Evolutionary conservation across 2,329 filamentous ascomycete genomes (phyloP), one percentile per base, ranked within the genome.

Genomic region (Scedosporium boydii): DNA sequence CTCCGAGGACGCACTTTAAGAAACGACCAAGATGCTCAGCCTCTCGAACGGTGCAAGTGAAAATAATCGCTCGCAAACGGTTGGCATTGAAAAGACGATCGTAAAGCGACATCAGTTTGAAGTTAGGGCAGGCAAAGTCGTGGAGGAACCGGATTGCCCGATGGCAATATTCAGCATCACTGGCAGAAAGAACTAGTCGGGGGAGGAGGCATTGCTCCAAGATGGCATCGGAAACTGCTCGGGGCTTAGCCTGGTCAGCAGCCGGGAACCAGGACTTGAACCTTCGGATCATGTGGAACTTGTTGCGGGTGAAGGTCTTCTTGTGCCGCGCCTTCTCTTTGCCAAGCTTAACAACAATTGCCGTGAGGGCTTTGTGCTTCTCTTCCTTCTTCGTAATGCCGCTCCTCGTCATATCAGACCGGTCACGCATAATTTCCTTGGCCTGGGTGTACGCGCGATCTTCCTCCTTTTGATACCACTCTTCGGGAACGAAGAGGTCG

Each of bases 151-250:
- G 92, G 70, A 98, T 79, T 77, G 98, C 88, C 66, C 87, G 86
- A 75, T 93, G 96, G 62, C 87, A 88, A 76, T 91, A 99, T 67
- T 96, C 91, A 0, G 93, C 90, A 72, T 99, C 95, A 59, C 89
- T 82, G 1, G 91, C 86, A 0, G 93, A 96, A 34, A 96, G 79
- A 27, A 95, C 82, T 18, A 96, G 81, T 51, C 95, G 88, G 9
- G 95, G 95, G n/a, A 98, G 75, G 67, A 99, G 87, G 71, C 95
- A 99, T 68, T 96, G 88, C 74, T 98, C 92, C 9, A 99, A 82
- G 18, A 99, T 77, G 3, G 85, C 82, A 68, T 92, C 86, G 60
- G 93, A 90, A 4, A 96, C 86, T 16, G 21, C 46, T 23, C 29
- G 48, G 46, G 82, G 77, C 68, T 87, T 89, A 23, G 82, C 78